A percentile compares a stretch with the other conserved stretches of the same genome.
phyloP scores from a whole-genome alignment of 2,329 filamentous ascomycete species.

The Botryosphaeria dothidea region DNA sequence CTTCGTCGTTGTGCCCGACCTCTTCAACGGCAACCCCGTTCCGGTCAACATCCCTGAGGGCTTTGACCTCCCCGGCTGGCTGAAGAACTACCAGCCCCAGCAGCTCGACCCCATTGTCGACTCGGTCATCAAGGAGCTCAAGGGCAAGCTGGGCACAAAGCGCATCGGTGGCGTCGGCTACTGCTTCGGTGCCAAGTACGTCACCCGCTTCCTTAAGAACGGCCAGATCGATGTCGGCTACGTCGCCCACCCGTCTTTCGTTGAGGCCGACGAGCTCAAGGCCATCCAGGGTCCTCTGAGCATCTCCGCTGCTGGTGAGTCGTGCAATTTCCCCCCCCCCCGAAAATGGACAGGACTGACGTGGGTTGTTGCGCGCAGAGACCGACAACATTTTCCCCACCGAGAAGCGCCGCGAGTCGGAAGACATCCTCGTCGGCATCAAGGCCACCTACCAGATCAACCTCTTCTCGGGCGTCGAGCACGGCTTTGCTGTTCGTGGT shows the following conservation, averaged over 20 bases:
- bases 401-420: constrained; percentile 57
- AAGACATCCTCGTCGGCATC: constrained; percentile 58
- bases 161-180: constrained; percentile 50
- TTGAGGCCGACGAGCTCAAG: constrained; percentile 61
- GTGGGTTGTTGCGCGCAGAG: constrained; percentile 40
- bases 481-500: constrained; percentile 74
- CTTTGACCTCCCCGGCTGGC: constrained; percentile 54
- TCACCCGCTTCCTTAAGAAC: constrained; percentile 61
- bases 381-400: constrained; percentile 61
- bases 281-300: constrained; percentile 59
- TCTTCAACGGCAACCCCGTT: constrained; percentile 68
- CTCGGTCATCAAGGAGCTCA: constrained; percentile 49
- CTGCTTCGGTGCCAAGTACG: constrained; percentile 57
- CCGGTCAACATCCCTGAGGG: constrained; percentile 53
- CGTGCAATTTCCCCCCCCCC: not conserved
- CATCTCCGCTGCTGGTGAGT: constrained; percentile 61
- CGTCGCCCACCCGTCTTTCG: constrained; percentile 75
- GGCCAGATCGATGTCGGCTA: constrained; percentile 69
- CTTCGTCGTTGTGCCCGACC: constrained; percentile 67
- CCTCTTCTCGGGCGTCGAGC: constrained; percentile 68
- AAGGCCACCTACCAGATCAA: constrained; percentile 71
- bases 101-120: constrained; percentile 57
- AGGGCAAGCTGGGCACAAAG: constrained; percentile 49
- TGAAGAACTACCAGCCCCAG: constrained; percentile 43
- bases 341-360: not conserved